These are phyloP conservation scores for Skeletonema grethae DNA, from an alignment of 108 stramenopile species.

Conservation along the genomic window DNA sequence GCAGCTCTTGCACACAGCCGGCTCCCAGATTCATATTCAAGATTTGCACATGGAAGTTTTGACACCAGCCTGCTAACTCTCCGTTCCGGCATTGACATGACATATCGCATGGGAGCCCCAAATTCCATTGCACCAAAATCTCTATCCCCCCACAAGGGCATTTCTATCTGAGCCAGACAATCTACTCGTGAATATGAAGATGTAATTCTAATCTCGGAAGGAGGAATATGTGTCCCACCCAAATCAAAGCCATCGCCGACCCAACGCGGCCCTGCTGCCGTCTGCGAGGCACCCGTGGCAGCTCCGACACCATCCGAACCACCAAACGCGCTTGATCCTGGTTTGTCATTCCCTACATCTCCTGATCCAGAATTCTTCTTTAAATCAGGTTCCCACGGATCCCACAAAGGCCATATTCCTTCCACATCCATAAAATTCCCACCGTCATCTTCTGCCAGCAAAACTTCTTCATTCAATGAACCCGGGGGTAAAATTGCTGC, in stretches of 20 bases:
- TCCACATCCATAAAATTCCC: slow-evolving; percentile 48
- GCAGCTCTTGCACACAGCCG: slow-evolving; percentile 63
- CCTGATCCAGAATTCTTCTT: slow-evolving; percentile 14
- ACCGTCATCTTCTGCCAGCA: slow-evolving; percentile 14
- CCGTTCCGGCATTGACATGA: slow-evolving; percentile 41
- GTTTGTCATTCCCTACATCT: slow-evolving; percentile 2
- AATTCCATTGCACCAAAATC: slow-evolving; percentile 86
- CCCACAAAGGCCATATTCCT: slow-evolving; percentile 87
- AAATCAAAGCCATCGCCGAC: slow-evolving; percentile 40
- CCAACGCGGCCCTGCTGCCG: slow-evolving; percentile 24
- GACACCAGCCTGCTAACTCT: background rate
- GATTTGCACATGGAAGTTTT: slow-evolving; percentile 23
- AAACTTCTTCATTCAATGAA: slow-evolving; percentile 49
- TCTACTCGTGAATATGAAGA: slow-evolving; percentile 55
- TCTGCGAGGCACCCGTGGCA: slow-evolving; percentile 49
- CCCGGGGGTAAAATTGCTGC: slow-evolving; percentile 80
- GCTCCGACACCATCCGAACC: slow-evolving; percentile 61
- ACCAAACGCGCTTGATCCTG: slow-evolving; percentile 15
- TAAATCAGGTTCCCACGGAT: slow-evolving; percentile 61
- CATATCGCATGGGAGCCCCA: slow-evolving; percentile 71
- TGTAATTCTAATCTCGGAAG: slow-evolving; percentile 72
- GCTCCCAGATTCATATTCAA: slow-evolving; percentile 66
- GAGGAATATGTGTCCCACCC: slow-evolving; percentile 79
- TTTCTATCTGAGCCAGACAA: slow-evolving; percentile 66
- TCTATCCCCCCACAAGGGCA: slow-evolving; percentile 84